phyloP scores from a whole-genome alignment of 352 stramenopile genomes.

The Peronospora farinosa region DNA sequence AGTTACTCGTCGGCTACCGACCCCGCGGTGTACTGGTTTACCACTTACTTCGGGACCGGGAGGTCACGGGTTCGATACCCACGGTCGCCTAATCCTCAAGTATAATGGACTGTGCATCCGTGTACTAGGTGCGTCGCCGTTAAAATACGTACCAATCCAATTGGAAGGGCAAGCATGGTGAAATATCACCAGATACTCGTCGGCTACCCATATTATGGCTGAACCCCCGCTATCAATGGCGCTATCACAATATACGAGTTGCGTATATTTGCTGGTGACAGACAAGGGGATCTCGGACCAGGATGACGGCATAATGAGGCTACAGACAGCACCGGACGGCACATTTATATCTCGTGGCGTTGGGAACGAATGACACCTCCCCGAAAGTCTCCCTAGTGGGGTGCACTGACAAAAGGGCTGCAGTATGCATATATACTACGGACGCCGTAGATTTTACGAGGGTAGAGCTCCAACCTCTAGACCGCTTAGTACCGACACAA shows the following conservation, averaged over 20 bases:
- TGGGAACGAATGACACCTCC: conserved; percentile 39
- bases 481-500: conserved; percentile 22
- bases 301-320: not conserved
- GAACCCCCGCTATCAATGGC: conserved; percentile 59
- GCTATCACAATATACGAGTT: conserved; percentile 66
- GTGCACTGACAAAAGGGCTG: conserved; percentile 33
- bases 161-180: too few relatives aligned
- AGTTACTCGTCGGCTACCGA: conserved; percentile 36
- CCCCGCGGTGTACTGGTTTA: too few relatives aligned
- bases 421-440: conserved; percentile 64
- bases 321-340: conserved; percentile 5
- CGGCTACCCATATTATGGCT: conserved; percentile 41
- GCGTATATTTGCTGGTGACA: conserved; percentile 33
- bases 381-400: conserved; percentile 35
- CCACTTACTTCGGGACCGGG: too few relatives aligned
- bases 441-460: conserved; percentile 49
- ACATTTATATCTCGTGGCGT: conserved; percentile 30
- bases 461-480: conserved; percentile 43
- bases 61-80: too few relatives aligned
- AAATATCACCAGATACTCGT: conserved; percentile 36
- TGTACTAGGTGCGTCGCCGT: too few relatives aligned
- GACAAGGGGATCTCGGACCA: conserved; percentile 26
- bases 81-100: too few relatives aligned
- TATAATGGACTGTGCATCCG: too few relatives aligned
- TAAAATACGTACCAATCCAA: too few relatives aligned